Percentiles rank a stretch among this genome's conserved stretches.
Conservation (phyloP, 2,329 filamentous ascomycete species). For the Exophiala calicioides region DNA sequence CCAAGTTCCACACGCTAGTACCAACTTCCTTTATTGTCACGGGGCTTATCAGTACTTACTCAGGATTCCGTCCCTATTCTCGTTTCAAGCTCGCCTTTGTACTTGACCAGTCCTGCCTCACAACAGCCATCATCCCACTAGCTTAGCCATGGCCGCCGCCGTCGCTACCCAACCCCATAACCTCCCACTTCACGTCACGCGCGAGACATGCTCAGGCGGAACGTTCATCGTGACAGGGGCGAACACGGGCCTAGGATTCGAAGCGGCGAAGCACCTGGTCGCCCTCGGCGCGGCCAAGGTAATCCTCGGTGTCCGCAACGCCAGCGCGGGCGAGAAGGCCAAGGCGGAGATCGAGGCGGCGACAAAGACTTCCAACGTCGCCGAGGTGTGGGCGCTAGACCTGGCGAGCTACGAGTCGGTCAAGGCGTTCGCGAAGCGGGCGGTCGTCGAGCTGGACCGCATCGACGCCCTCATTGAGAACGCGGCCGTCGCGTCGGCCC, state of each 20-base stretch:
- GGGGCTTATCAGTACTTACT: too few species aligned
- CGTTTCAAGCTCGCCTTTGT: too few species aligned
- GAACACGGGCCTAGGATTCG: constrained; percentile 47
- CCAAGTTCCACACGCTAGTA: too few species aligned
- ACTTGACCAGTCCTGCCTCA: too few species aligned
- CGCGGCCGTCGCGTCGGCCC: constrained; percentile 44
- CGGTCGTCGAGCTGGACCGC: constrained; percentile 31
- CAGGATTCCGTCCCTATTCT: too few species aligned
- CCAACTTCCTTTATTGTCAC: too few species aligned
- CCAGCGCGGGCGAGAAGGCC: constrained; percentile 32
- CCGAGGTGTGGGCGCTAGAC: constrained; percentile 46
- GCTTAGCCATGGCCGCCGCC: too few species aligned
- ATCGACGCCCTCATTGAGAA: constrained; percentile 44
- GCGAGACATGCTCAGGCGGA: neutral
- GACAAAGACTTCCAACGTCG: constrained; percentile 31
- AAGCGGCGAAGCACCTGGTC: constrained; percentile 45
- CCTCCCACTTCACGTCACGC: too few species aligned
- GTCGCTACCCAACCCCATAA: too few species aligned
- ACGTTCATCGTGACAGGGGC: constrained; percentile 48
- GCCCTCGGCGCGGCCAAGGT: constrained; percentile 40
- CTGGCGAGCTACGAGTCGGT: constrained; percentile 39
- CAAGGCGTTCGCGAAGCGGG: constrained; percentile 37
- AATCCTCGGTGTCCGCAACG: constrained; percentile 1
- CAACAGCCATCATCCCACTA: too few species aligned
- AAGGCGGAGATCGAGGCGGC: constrained; percentile 37